phyloP scores from a whole-genome alignment of 1,284 basidiomycete genomes.

The Phlebopus sp. region DNA sequence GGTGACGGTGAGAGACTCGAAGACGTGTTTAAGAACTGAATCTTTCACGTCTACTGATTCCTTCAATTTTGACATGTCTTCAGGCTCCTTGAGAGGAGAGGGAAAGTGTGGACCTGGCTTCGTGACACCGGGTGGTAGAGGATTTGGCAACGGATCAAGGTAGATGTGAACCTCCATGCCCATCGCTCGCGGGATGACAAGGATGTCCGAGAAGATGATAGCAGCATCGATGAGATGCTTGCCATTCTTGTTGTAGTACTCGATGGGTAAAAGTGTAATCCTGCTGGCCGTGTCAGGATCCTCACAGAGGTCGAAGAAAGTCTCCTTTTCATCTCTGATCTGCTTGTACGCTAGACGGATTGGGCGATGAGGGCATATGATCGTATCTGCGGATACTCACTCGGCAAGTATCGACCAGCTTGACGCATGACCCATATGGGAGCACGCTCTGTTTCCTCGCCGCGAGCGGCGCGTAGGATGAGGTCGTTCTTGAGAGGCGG shows the following conservation, averaged over 20 bases:
- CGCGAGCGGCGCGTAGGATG: slow-evolving; percentile 83
- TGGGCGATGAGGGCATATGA: slow-evolving; percentile 1
- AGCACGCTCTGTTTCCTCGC: slow-evolving; percentile 85
- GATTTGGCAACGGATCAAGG: no score
- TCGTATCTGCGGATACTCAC: slow-evolving; percentile 40
- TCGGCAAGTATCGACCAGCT: slow-evolving; percentile 93
- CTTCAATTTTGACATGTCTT: slow-evolving; percentile 64
- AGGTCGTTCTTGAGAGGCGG: slow-evolving; percentile 88
- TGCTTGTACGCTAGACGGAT: slow-evolving; percentile 75
- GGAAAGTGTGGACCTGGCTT: slow-evolving; percentile 88
- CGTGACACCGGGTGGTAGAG: slow-evolving; percentile 27
- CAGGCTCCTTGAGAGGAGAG: slow-evolving; percentile 74
- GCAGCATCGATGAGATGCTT: slow-evolving; percentile 83
- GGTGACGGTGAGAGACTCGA: slow-evolving; percentile 84
- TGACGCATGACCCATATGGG: slow-evolving; percentile 99
- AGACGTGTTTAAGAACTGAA: slow-evolving; percentile 82
- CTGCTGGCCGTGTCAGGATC: slow-evolving; percentile 82
- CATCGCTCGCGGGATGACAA: slow-evolving; percentile 94
- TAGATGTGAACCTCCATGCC: slow-evolving; percentile 87
- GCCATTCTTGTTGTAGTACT: slow-evolving; percentile 51
- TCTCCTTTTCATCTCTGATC: slow-evolving; percentile 75
- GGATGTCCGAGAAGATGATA: slow-evolving; percentile 96
- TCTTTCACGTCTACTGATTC: slow-evolving; percentile 71
- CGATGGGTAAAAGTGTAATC: slow-evolving; percentile 90
- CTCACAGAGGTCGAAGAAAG: slow-evolving; percentile 90